These are phyloP conservation scores for Russula virescens DNA, from an alignment of 768 basidiomycete genomes.

Conservation along the genomic window DNA sequence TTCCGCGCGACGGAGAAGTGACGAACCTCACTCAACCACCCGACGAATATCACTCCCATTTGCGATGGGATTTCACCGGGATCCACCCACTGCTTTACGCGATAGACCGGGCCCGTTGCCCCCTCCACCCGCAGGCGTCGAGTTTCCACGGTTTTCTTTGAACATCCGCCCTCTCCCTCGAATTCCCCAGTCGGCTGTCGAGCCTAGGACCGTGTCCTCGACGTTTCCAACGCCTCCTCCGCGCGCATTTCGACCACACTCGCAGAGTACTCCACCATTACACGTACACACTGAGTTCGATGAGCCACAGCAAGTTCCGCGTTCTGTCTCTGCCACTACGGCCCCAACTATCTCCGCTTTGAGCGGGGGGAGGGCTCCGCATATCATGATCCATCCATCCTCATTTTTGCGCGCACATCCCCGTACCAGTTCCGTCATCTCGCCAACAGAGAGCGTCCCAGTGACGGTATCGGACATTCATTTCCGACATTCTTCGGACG, in stretches of 20 bases:
- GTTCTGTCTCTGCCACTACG: constrained; percentile 14
- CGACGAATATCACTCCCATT: constrained; percentile 23
- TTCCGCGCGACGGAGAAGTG: constrained; percentile 8
- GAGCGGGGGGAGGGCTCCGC: not conserved
- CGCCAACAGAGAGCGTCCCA: constrained; percentile 34
- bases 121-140: not conserved
- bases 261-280: constrained; percentile 10
- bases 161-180: constrained; percentile 14
- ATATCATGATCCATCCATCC: constrained; percentile 23
- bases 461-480: constrained; percentile 35
- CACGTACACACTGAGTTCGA: constrained; percentile 15
- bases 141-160: constrained; percentile 14
- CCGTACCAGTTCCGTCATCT: constrained; percentile 19
- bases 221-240: not conserved
- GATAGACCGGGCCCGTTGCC: not conserved
- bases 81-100: not conserved
- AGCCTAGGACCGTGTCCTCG: not conserved
- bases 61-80: constrained; percentile 20
- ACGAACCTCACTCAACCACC: not conserved
- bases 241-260: not conserved
- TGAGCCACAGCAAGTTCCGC: constrained; percentile 6
- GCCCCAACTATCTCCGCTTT: constrained; percentile 2
- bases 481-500: constrained; percentile 33
- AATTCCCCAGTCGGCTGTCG: constrained; percentile 11
- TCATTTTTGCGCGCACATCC: constrained; percentile 23